Evolutionary conservation across 2,329 filamentous ascomycete genomes (phyloP), one percentile per base, ranked within the genome.

Genomic region (Pseudocercospora fuligena): DNA sequence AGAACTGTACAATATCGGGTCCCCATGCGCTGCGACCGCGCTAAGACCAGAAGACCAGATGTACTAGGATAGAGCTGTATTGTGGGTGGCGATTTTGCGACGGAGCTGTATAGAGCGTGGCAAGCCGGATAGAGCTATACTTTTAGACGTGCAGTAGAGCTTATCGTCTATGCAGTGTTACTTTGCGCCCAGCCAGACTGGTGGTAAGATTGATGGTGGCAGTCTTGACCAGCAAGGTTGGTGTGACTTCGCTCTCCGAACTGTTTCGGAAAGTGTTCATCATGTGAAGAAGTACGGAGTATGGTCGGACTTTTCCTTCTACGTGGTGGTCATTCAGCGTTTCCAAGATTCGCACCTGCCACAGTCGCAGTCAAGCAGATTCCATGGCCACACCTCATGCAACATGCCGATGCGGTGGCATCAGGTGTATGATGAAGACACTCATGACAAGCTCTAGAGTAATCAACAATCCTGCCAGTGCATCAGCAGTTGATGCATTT

Each of bases 1-100:
- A n/a, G 19, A n/a, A n/a, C 16, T 36, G 36, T 16, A 46, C 40
- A 59, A 12, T 31, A 36, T 19, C 40, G 58, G 58, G n/a, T 61
- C 40, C 58, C 43, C 36, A 49, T 16, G 25, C 16, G 14, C n/a
- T 33, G n/a, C 53, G 27, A 31, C 36, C 23, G 60, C 60, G 59
- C 59, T 49, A 33, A 51, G n/a, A 40, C 60, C 16, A 12, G 33
- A 25, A 19, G n/a, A 58, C 12, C 16, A 47, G 61, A 23, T 60
- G 59, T 56, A 60, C 54, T 54, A 27, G 64, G 64, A 61, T 43
- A 25, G 29, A 56, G 64, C 64, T 63, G 40, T 57, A 25, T 47
- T 31, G 25, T 58, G 40, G 21, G 56, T 33, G 56, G 57, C 23
- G 43, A 51, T 27, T 53, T 63, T 25, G 9, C 16, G 36, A 40